phyloP scores from a whole-genome alignment of 2,329 filamentous ascomycete genomes.

The Arthrinium phaeospermum region DNA sequence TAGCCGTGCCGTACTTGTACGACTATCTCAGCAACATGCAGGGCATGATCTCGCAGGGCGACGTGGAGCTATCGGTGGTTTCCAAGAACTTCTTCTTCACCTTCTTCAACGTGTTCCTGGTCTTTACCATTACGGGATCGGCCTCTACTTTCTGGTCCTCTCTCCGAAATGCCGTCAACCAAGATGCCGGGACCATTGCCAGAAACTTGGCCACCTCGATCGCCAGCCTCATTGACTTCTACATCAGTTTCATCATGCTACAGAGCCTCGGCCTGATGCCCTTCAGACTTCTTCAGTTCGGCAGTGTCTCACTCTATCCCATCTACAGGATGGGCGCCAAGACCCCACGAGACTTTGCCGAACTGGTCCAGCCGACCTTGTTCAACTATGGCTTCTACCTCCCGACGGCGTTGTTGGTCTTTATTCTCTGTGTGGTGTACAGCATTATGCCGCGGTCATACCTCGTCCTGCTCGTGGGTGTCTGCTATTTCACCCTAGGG shows the following conservation, averaged over 20 bases:
- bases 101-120: conserved; percentile 98
- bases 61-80: conserved; percentile 92
- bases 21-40: conserved; percentile 90
- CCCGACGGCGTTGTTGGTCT: conserved; percentile 88
- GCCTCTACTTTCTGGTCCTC: conserved; percentile 76
- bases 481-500: conserved; percentile 82
- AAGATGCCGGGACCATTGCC: conserved; percentile 80
- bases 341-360: conserved; percentile 87
- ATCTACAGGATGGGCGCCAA: conserved; percentile 78
- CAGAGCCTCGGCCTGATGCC: conserved; percentile 94
- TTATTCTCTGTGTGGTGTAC: conserved; percentile 96
- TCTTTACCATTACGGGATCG: conserved; percentile 88
- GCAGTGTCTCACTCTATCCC: conserved; percentile 82
- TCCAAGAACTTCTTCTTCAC: conserved; percentile 99
- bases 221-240: conserved; percentile 78
- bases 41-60: conserved; percentile 93
- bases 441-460: conserved; percentile 83
- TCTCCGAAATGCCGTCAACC: conserved; percentile 71
- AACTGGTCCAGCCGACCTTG: conserved; percentile 79
- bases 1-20: conserved; percentile 92
- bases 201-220: conserved; percentile 77
- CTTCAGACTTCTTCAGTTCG: conserved; percentile 88
- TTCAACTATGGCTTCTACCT: conserved; percentile 98
- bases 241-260: conserved; percentile 91
- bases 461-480: conserved; percentile 79